Percentiles rank a stretch among this genome's conserved stretches.
phyloP scores from a whole-genome alignment of 306 rosid genomes.

The Mimosa pudica region DNA sequence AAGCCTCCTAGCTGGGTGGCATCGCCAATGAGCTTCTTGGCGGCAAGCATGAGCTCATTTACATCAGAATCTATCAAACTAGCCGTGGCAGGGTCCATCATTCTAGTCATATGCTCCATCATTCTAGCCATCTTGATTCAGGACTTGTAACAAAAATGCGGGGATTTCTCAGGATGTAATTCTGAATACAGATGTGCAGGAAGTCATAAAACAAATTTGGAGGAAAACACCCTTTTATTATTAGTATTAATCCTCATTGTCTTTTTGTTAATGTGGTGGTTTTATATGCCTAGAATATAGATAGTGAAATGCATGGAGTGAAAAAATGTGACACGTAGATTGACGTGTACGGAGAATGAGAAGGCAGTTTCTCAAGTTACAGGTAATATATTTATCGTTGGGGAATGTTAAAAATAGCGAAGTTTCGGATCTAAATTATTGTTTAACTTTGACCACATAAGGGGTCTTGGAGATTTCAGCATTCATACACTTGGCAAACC shows the following conservation, averaged over 20 bases:
- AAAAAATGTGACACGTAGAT: background rate
- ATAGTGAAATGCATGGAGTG: background rate
- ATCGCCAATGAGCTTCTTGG: slow-evolving; percentile 46
- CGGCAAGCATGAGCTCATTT: slow-evolving; percentile 51
- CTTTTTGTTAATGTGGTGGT: background rate
- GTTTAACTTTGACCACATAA: background rate
- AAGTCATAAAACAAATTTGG: background rate
- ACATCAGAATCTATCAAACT: slow-evolving; percentile 49
- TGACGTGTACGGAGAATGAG: background rate
- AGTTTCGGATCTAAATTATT: slow-evolving; percentile 38
- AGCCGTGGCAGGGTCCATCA: slow-evolving; percentile 41
- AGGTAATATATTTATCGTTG: background rate
- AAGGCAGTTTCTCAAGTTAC: background rate
- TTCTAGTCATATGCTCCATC: slow-evolving; percentile 47
- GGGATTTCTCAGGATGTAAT: background rate
- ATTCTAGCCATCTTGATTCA: slow-evolving; percentile 49
- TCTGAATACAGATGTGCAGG: background rate
- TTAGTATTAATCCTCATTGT: background rate
- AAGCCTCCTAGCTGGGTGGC: slow-evolving; percentile 55
- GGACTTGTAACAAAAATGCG: background rate
- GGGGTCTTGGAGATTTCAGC: background rate
- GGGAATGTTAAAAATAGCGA: background rate
- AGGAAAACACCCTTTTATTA: background rate
- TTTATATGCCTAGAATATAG: background rate
- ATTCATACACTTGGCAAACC: slow-evolving; percentile 3